phyloP scores from a whole-genome alignment of 371 early-diverging fungal species.

The Apophysomyces elegans region DNA sequence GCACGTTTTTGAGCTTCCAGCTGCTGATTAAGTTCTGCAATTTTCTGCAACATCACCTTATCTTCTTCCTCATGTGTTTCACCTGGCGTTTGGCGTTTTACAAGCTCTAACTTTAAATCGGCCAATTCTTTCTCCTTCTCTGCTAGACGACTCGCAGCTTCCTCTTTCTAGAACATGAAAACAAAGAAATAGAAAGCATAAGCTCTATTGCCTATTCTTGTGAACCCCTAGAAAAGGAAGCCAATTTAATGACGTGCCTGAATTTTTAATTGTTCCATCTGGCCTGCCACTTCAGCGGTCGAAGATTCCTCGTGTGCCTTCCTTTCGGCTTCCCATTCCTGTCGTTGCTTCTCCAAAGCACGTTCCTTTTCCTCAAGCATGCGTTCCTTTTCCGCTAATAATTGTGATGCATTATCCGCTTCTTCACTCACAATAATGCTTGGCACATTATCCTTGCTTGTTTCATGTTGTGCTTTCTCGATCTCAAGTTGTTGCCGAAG shows the following conservation, averaged over 20 bases:
- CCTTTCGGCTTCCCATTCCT: conserved; percentile 21
- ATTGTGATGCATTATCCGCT: conserved; percentile 9
- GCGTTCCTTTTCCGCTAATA: conserved; percentile 18
- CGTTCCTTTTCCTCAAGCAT: conserved; percentile 36
- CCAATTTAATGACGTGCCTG: conserved; percentile 21
- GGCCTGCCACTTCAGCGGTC: conserved; percentile 30
- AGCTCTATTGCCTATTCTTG: too few relatives aligned
- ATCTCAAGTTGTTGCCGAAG: conserved; percentile 31
- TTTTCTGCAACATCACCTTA: conserved; percentile 26
- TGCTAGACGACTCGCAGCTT: conserved; percentile 41
- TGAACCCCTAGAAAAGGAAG: too few relatives aligned
- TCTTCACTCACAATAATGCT: conserved; percentile 25
- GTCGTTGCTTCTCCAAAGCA: conserved; percentile 19
- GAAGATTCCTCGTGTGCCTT: conserved; percentile 20
- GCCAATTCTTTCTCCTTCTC: conserved; percentile 48
- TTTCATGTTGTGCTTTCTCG: conserved; percentile 27
- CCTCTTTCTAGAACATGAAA: conserved; percentile 33
- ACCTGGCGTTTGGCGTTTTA: conserved; percentile 16
- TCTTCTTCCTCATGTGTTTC: conserved; percentile 31
- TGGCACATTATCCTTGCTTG: conserved; percentile 19
- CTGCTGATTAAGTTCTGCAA: conserved; percentile 39
- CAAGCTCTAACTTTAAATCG: conserved; percentile 28
- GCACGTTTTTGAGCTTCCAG: conserved; percentile 45
- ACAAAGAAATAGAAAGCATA: too few relatives aligned
- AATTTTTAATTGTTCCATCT: conserved; percentile 39